Percentiles rank a stretch among this genome's conserved stretches.
phyloP scores from a whole-genome alignment of 2,329 filamentous ascomycete genomes.

The Pseudofabraea citricarpa region DNA sequence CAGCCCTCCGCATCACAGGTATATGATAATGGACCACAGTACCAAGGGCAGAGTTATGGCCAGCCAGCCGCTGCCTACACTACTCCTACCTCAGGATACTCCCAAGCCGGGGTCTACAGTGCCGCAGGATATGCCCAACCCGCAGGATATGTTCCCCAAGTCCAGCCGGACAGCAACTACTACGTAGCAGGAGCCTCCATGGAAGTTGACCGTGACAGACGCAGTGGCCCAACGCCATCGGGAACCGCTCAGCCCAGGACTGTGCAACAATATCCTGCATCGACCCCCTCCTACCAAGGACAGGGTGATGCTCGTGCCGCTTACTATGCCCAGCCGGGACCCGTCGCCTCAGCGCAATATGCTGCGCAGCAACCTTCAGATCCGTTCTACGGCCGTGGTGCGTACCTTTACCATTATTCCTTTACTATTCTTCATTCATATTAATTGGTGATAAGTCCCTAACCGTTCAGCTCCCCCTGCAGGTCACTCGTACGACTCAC shows the following conservation, averaged over 20 bases:
- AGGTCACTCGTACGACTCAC: slow-evolving; percentile 16
- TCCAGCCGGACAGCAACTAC: slow-evolving; percentile 13
- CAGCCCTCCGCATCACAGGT: slow-evolving; percentile 16
- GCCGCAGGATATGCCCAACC: slow-evolving; percentile 18
- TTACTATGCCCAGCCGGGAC: slow-evolving; percentile 30
- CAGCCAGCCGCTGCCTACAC: slow-evolving; percentile 19
- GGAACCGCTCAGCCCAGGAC: slow-evolving; percentile 14
- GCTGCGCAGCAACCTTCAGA: slow-evolving; percentile 40
- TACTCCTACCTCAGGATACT: slow-evolving; percentile 17
- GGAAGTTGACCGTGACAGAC: slow-evolving; percentile 6
- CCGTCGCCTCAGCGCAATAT: slow-evolving; percentile 32
- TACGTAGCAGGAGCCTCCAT: slow-evolving; percentile 25
- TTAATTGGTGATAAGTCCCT: slow-evolving; percentile 19
- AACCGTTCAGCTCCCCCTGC: slow-evolving; percentile 25
- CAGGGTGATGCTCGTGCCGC: slow-evolving; percentile 11
- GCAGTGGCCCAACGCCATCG: slow-evolving; percentile 12
- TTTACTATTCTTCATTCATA: slow-evolving; percentile 6
- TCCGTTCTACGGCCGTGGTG: slow-evolving; percentile 55
- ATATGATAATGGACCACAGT: slow-evolving; percentile 19
- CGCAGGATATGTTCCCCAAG: slow-evolving; percentile 18
- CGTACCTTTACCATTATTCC: slow-evolving; percentile 36
- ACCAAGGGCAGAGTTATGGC: slow-evolving; percentile 14
- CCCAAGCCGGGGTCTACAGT: slow-evolving; percentile 2
- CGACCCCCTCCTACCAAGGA: slow-evolving; percentile 12
- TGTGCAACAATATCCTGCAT: slow-evolving; percentile 10